These are phyloP conservation scores for Pontederia paniculata DNA, from an alignment of 176 grass and related monocot species.

Conservation along the genomic window DNA sequence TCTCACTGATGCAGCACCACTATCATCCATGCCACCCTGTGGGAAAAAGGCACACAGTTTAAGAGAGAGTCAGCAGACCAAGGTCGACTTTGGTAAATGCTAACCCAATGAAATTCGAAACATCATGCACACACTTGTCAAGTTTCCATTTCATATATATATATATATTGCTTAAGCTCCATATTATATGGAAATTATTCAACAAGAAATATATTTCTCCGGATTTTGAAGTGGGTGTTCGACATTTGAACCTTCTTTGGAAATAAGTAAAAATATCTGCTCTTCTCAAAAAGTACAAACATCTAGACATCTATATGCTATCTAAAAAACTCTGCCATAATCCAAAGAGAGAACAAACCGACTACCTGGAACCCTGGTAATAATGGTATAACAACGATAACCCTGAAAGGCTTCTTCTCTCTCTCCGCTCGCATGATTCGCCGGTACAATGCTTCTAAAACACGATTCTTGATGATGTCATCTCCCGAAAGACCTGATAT, in stretches of 20 bases:
- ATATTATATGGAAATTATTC: no score
- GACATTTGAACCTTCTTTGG: no score
- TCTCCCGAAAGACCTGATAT: conserved; percentile 95
- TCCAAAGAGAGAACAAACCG: conserved; percentile 16
- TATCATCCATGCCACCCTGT: conserved; percentile 96
- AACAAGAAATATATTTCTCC: no score
- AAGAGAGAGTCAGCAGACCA: background rate
- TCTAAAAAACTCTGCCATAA: conserved; percentile 5
- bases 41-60: background rate
- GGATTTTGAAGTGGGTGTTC: no score
- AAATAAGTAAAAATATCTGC: no score
- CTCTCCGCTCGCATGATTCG: conserved; percentile 81
- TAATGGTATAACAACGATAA: conserved; percentile 85
- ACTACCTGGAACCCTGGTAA: conserved; percentile 93
- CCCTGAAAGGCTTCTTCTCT: conserved; percentile 70
- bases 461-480: conserved; percentile 86
- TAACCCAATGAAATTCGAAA: no score
- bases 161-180: no score
- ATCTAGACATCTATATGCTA: background rate
- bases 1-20: conserved; percentile 88
- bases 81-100: no score
- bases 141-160: no score
- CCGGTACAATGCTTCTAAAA: conserved; percentile 74
- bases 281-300: no score
- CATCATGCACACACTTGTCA: no score